A percentile compares a stretch with the other conserved stretches of the same genome.
phyloP scores from a whole-genome alignment of 2,329 filamentous ascomycete species.

The Colletotrichum gigasporum region DNA sequence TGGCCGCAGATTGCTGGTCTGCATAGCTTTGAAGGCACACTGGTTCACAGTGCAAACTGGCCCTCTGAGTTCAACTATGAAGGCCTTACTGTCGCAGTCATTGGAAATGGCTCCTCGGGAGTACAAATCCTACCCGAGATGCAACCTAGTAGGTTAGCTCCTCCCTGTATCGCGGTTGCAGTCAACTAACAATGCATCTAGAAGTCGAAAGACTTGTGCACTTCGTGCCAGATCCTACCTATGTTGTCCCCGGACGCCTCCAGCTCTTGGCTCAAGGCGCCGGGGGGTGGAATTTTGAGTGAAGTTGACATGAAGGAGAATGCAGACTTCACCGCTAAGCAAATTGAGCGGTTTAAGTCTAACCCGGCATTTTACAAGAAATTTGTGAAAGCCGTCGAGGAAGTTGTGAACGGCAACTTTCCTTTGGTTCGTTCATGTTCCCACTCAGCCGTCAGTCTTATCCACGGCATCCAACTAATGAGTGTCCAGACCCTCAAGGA shows the following conservation, averaged over 20 bases:
- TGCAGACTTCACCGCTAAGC: constrained; percentile 39
- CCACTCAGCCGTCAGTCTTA: constrained; percentile 47
- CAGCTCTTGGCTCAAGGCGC: background rate
- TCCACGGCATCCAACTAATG: constrained; percentile 41
- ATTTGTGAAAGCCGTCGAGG: constrained; percentile 57
- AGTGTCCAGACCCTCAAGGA: background rate
- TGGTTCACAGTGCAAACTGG: constrained; percentile 55
- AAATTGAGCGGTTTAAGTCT: constrained; percentile 56
- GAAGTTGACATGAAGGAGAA: constrained; percentile 33
- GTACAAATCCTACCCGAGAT: constrained; percentile 41
- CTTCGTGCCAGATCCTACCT: constrained; percentile 40
- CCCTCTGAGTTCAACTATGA: constrained; percentile 39
- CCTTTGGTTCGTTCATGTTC: constrained; percentile 51
- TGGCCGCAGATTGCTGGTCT: constrained; percentile 57
- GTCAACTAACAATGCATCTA: too few relatives aligned
- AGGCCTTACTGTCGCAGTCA: constrained; percentile 41
- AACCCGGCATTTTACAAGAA: constrained; percentile 55
- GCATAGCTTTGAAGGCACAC: constrained; percentile 53
- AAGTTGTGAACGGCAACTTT: constrained; percentile 53
- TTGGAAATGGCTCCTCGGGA: constrained; percentile 43
- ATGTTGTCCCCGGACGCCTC: constrained; percentile 34
- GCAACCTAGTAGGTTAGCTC: background rate
- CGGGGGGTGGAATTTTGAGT: constrained; percentile 36
- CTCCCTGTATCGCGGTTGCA: too few relatives aligned
- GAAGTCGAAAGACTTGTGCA: constrained; percentile 36